Evolutionary conservation across 2,329 filamentous ascomycete species (phyloP), one percentile per base, ranked within the genome.

Genomic region (Fusarium sarcochroum): DNA sequence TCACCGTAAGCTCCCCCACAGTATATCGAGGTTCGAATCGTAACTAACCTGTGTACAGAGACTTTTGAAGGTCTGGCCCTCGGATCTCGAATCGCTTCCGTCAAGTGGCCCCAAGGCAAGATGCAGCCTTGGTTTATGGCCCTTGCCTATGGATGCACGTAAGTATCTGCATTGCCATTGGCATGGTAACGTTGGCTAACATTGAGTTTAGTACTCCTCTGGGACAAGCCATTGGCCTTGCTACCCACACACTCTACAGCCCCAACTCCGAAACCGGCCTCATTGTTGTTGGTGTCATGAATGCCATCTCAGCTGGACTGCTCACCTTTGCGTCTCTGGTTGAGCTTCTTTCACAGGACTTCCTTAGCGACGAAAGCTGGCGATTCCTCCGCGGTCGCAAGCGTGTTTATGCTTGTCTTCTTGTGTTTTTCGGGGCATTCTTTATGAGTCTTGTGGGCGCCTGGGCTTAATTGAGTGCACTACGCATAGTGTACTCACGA

Each of bases 251-350:
- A 9, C 79, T 92, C 11, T 93, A 93, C 77, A 89, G 89, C 70
- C 91, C 91, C 6, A 82, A 85, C 54, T 91, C 89, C 17, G 85
- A 90, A 57, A 82, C 87, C 0, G 91, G 91, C 1, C 80, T 93
- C 18, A 81, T 93, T 18, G 87, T 92, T 76, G 90, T 93, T 18
- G 91, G 91, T 4, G 86, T 91, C 73, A 93, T 92, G 82, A 93
- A 93, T 75, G 90, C 90, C 25, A 89, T 93, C 53, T 91, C 89
- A 20, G 88, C 89, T 51, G 91, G 91, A 2, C 79, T 93, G n/a
- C 80, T 93, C 10, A 83, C 91, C 4, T 93, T 92, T 76, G 91
- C 91, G 0, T 90, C 90, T 0, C 80, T 93, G 50, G 89, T 93
- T 21, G 90, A 93, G 77, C 83, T 93, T 47, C 81, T 93, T 53